Conservation (phyloP, 73 alveolate genomes). For the Tetrahymena elliotti region DNA sequence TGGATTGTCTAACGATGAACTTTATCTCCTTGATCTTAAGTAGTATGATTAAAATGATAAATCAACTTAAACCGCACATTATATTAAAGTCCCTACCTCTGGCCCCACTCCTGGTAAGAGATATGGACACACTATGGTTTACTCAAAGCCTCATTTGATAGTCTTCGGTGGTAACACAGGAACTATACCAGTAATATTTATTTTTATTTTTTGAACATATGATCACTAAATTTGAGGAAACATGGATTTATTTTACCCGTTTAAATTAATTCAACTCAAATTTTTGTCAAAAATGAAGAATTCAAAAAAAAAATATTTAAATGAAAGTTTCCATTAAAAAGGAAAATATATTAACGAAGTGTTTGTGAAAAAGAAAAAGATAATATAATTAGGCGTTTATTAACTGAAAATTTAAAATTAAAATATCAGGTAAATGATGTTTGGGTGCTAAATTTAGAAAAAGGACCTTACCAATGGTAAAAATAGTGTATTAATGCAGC, state of each 20-base stretch:
- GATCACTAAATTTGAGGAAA: not conserved
- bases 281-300: not conserved
- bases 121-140: conserved; percentile 48
- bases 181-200: not conserved
- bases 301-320: too few species aligned
- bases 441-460: conserved; percentile 82
- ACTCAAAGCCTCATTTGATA: conserved; percentile 41
- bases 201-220: not conserved
- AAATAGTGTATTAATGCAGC: conserved; percentile 64
- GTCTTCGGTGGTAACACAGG: conserved; percentile 54
- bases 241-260: too few species aligned
- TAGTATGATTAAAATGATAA: conserved; percentile 26
- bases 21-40: conserved; percentile 36
- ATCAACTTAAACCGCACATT: conserved; percentile 9
- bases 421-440: conserved; percentile 66
- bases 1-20: conserved; percentile 48
- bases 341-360: not conserved
- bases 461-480: conserved; percentile 83
- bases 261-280: too few species aligned
- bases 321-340: not conserved
- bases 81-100: conserved; percentile 35
- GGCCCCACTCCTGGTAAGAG: conserved; percentile 47
- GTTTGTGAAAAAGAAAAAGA: not conserved
- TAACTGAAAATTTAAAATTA: not conserved
- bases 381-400: not conserved